A percentile compares a stretch with the other conserved stretches of the same genome.
Conservation (phyloP, 371 early-diverging fungal genomes). For the Capniomyces stellatus region DNA sequence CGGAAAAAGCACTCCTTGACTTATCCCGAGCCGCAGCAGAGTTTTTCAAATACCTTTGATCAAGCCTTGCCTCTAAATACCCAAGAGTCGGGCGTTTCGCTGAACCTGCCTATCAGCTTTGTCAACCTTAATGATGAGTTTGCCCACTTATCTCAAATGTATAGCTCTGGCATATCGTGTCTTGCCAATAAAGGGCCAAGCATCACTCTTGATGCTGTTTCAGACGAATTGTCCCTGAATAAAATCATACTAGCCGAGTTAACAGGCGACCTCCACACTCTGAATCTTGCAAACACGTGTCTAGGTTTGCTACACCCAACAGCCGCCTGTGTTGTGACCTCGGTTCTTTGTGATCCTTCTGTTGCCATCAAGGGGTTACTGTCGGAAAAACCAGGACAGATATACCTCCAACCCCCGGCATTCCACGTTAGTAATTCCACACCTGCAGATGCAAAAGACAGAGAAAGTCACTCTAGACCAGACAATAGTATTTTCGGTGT, state of each 20-base stretch:
- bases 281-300: conserved; percentile 22
- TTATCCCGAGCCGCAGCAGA: background rate
- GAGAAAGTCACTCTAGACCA: too few species aligned
- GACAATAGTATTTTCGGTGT: too few species aligned
- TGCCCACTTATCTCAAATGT: conserved; percentile 9
- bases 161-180: too few species aligned
- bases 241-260: too few species aligned
- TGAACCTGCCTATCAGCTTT: conserved; percentile 25
- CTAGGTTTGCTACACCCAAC: conserved; percentile 26
- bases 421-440: too few species aligned
- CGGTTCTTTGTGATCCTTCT: conserved; percentile 30
- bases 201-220: too few species aligned
- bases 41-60: background rate
- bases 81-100: too few species aligned
- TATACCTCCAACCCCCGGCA: conserved; percentile 20
- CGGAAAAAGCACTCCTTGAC: conserved; percentile 11
- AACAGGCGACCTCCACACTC: conserved; percentile 3
- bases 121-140: conserved; percentile 51
- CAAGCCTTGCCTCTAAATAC: too few species aligned
- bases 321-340: conserved; percentile 21
- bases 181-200: too few species aligned
- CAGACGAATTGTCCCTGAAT: too few species aligned
- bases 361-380: conserved; percentile 33
- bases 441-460: too few species aligned
- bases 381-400: conserved; percentile 17